Percentiles rank a stretch among this genome's conserved stretches.
phyloP scores from a whole-genome alignment of 2,329 filamentous ascomycete genomes.

The Chrysoporthe puriensis region DNA sequence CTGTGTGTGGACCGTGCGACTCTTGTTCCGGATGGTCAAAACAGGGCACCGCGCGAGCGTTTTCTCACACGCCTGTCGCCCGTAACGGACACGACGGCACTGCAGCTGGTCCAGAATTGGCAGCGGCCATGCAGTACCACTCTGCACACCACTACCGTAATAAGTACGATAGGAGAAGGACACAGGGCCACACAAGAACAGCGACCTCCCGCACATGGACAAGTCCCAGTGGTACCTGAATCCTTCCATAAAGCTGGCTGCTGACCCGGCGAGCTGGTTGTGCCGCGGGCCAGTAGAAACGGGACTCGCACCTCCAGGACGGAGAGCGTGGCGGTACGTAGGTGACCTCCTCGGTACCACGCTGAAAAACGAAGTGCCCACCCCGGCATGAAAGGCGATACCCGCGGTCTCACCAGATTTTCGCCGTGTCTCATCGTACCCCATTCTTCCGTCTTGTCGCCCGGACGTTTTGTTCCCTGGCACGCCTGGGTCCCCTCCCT shows the following conservation, averaged over 20 bases:
- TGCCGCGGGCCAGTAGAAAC: not conserved
- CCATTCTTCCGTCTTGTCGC: not conserved
- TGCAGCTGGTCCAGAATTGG: not conserved
- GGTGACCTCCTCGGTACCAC: not conserved
- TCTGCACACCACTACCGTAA: not conserved
- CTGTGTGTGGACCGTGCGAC: not conserved
- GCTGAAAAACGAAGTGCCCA: not conserved
- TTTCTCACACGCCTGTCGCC: not conserved
- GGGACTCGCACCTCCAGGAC: not conserved
- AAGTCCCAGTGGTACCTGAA: conserved; percentile 2
- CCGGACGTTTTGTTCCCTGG: conserved; percentile 12
- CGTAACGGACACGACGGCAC: not conserved
- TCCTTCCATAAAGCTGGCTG: conserved; percentile 2
- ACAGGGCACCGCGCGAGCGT: not conserved
- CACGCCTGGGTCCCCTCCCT: no score
- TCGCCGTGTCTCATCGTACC: not conserved
- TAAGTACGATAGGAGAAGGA: no score
- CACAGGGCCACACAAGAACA: no score
- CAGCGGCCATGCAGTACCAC: conserved; percentile 3
- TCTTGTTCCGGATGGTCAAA: not conserved
- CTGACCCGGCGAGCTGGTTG: not conserved
- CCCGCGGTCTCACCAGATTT: conserved; percentile 17
- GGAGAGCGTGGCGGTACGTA: not conserved
- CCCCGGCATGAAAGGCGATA: conserved; percentile 16
- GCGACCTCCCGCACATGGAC: not conserved